Conservation (phyloP, 108 stramenopile species). For the Stephanodiscus minutulus region DNA sequence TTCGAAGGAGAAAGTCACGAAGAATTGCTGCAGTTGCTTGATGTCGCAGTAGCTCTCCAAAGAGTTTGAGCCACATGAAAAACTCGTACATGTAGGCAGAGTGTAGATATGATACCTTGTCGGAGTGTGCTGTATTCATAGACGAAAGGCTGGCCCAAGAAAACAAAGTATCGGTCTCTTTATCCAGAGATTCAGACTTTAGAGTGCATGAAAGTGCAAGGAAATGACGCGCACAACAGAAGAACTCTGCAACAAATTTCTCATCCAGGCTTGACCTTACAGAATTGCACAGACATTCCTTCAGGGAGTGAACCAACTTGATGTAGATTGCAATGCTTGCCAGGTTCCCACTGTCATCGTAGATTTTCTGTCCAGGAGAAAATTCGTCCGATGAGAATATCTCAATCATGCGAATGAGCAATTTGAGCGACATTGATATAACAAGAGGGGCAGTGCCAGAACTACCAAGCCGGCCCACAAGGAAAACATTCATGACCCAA, state of each 20-base stretch:
- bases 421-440: slow-evolving; percentile 13
- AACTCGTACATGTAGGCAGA: slow-evolving; percentile 22
- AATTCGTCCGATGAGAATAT: slow-evolving; percentile 16
- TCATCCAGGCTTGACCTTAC: neutral
- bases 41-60: slow-evolving; percentile 6
- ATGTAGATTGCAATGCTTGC: slow-evolving; percentile 11
- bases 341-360: slow-evolving; percentile 15
- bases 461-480: slow-evolving; percentile 6
- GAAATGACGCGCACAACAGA: slow-evolving; percentile 21
- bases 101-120: neutral
- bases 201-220: slow-evolving; percentile 3
- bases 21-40: neutral
- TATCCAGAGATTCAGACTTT: neutral
- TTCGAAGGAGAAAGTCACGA: neutral
- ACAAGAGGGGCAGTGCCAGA: neutral
- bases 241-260: slow-evolving; percentile 11
- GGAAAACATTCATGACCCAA: slow-evolving; percentile 12
- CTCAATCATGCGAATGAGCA: slow-evolving; percentile 22
- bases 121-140: neutral
- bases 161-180: slow-evolving; percentile 5
- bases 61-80: slow-evolving; percentile 25
- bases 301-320: slow-evolving; percentile 24
- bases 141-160: slow-evolving; percentile 2
- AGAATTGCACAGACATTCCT: slow-evolving; percentile 20
- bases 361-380: slow-evolving; percentile 14